Evolutionary conservation across 73 alveolate species (phyloP).

Genomic region (Halteria grandinella): DNA sequence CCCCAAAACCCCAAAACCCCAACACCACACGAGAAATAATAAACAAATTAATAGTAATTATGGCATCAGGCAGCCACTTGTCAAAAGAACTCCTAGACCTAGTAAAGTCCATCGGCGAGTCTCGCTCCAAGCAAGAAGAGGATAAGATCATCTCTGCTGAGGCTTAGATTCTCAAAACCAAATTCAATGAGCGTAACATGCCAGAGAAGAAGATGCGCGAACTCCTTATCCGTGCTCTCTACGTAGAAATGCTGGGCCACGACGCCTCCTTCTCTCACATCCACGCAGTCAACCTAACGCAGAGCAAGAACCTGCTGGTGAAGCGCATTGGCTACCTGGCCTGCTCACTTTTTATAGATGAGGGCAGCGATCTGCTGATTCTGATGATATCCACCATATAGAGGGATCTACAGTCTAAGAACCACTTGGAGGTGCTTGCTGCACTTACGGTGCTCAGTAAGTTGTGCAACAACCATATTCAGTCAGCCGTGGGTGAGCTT

Average conservation of each 20-base stretch:
- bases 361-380: constrained; percentile 87
- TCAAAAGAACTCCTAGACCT: constrained; percentile 98
- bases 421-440: constrained; percentile 91
- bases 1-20: too few species aligned
- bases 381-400: constrained; percentile 95
- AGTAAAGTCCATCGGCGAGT: constrained; percentile 99
- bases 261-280: constrained; percentile 99
- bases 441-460: constrained; percentile 89
- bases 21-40: too few species aligned
- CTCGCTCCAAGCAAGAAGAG: constrained; percentile 98
- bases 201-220: constrained; percentile 96
- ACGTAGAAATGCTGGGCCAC: constrained; percentile 99
- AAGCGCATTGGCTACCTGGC: constrained; percentile 97
- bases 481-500: constrained; percentile 89
- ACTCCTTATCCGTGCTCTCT: constrained; percentile 95
- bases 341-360: constrained; percentile 89
- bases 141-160: constrained; percentile 98
- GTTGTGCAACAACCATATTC: constrained; percentile 86
- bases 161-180: constrained; percentile 86
- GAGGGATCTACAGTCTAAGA: constrained; percentile 91
- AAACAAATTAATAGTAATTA: too few species aligned
- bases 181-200: constrained; percentile 90
- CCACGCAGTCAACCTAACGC: constrained; percentile 98
- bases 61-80: constrained; percentile 92
- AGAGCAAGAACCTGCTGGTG: constrained; percentile 92